Conservation (phyloP, 208 protist species). For the Novymonas esmeraldas region DNA sequence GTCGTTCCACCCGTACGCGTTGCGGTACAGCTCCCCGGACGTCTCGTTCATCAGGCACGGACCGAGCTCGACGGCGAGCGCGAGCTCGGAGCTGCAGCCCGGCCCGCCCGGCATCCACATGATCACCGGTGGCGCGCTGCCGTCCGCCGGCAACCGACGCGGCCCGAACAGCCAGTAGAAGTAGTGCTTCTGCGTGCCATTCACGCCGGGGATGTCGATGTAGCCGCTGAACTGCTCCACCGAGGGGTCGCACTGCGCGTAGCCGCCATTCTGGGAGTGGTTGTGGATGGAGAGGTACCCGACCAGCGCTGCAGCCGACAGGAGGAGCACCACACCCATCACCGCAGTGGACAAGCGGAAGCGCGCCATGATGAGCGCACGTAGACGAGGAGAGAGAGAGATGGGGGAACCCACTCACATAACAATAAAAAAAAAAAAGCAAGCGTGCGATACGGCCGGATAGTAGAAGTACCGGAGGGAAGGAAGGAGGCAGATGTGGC, state of each 20-base stretch:
- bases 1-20: constrained; percentile 84
- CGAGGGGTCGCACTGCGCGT: background rate
- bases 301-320: background rate
- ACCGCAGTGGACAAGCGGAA: background rate
- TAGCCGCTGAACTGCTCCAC: constrained; percentile 80
- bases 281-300: background rate
- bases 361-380: background rate
- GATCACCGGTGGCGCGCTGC: constrained; percentile 57
- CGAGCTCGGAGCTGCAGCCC: constrained; percentile 80
- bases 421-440: no score
- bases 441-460: no score
- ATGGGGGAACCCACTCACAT: no score
- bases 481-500: no score
- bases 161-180: constrained; percentile 94
- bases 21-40: constrained; percentile 46
- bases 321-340: background rate
- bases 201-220: constrained; percentile 62
- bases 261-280: constrained; percentile 3
- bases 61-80: constrained; percentile 76
- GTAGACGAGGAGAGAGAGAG: background rate
- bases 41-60: constrained; percentile 76
- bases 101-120: constrained; percentile 93
- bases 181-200: constrained; percentile 52
- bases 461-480: no score
- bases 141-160: constrained; percentile 43